Conservation (phyloP, 1,139 yeast species). For the Lizanozyma gosingica region DNA sequence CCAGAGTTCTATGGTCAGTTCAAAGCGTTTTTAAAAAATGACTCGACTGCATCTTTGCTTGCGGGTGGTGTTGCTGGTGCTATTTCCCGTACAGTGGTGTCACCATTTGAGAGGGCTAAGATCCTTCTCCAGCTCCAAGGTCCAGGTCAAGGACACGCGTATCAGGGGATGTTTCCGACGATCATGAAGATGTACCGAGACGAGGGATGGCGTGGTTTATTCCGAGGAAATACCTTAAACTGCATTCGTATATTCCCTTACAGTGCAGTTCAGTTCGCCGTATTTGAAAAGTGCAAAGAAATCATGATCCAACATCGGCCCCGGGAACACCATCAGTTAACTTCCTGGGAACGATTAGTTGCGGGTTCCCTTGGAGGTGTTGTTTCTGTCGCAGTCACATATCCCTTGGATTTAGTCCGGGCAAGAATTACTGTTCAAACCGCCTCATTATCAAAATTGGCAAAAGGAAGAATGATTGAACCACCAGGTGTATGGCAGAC, state of each 20-base stretch:
- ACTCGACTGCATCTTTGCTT: slow-evolving; percentile 52
- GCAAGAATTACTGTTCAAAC: slow-evolving; percentile 88
- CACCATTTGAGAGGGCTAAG: slow-evolving; percentile 93
- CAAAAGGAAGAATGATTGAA: slow-evolving; percentile 12
- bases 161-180: slow-evolving; percentile 69
- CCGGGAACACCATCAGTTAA: slow-evolving; percentile 13
- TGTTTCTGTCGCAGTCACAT: slow-evolving; percentile 73
- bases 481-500: slow-evolving; percentile 69
- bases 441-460: slow-evolving; percentile 52
- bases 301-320: background rate
- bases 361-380: slow-evolving; percentile 84
- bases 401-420: slow-evolving; percentile 85
- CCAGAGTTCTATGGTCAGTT: slow-evolving; percentile 1
- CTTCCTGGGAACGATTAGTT: slow-evolving; percentile 48
- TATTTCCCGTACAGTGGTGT: slow-evolving; percentile 82
- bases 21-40: slow-evolving; percentile 32
- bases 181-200: slow-evolving; percentile 73
- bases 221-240: slow-evolving; percentile 85
- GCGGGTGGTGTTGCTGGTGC: slow-evolving; percentile 77
- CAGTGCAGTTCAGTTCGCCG: slow-evolving; percentile 89
- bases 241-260: slow-evolving; percentile 89
- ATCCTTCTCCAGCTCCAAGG: slow-evolving; percentile 87
- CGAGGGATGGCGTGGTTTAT: slow-evolving; percentile 84
- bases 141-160: slow-evolving; percentile 51
- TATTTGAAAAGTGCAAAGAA: slow-evolving; percentile 58